Evolutionary conservation across 2,329 filamentous ascomycete genomes (phyloP).

Genomic region (Claviceps capensis): DNA sequence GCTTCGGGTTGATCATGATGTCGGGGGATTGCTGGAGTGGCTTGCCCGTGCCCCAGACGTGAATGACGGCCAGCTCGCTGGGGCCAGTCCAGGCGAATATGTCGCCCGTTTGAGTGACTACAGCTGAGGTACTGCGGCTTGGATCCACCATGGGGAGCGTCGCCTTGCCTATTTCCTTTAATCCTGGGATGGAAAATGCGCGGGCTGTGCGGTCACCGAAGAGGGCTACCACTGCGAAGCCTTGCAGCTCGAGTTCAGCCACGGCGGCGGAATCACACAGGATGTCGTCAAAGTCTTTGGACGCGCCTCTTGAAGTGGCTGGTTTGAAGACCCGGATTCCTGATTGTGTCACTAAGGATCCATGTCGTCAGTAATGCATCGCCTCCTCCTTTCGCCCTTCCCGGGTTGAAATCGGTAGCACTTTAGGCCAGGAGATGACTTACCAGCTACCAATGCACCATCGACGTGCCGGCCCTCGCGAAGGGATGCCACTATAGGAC

Average conservation of each 20-base stretch:
- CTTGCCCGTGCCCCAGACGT: conserved; percentile 68
- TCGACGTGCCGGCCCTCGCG: conserved; percentile 62
- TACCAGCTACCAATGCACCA: conserved; percentile 65
- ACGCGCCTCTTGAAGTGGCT: conserved; percentile 73
- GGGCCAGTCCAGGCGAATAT: conserved; percentile 82
- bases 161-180: conserved; percentile 68
- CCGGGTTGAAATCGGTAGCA: no score
- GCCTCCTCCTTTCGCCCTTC: no score
- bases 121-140: conserved; percentile 52
- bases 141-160: conserved; percentile 60
- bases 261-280: conserved; percentile 73
- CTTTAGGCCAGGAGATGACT: conserved; percentile 13
- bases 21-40: conserved; percentile 52
- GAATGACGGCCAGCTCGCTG: conserved; percentile 70
- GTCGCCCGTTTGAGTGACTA: conserved; percentile 66
- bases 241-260: conserved; percentile 58
- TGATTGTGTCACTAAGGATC: conserved; percentile 41
- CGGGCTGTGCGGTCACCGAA: conserved; percentile 73
- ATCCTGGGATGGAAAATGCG: conserved; percentile 72
- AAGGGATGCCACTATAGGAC: conserved; percentile 59
- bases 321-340: conserved; percentile 84
- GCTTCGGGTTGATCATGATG: conserved; percentile 63
- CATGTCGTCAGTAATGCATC: neutral
- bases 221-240: conserved; percentile 66
- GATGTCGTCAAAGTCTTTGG: conserved; percentile 73